Percentiles rank a stretch among this genome's conserved stretches.
Conservation (phyloP, 1,139 yeast species). For the Suhomyces bribrorum region DNA sequence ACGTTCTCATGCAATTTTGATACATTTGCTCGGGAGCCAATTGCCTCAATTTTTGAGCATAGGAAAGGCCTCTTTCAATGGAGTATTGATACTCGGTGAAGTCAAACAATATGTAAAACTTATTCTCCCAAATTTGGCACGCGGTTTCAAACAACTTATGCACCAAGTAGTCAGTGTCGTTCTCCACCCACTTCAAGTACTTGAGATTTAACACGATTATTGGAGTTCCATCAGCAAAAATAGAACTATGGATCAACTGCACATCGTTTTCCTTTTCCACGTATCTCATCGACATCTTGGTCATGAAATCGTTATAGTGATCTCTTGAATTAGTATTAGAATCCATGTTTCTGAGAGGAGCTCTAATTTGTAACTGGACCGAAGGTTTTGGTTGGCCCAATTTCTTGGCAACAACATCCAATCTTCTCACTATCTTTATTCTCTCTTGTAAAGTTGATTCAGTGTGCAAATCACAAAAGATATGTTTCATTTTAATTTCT, state of each 20-base stretch:
- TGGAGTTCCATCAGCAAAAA: slow-evolving; percentile 74
- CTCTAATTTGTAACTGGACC: slow-evolving; percentile 56
- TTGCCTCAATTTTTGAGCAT: slow-evolving; percentile 36
- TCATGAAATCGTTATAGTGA: slow-evolving; percentile 72
- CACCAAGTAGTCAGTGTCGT: slow-evolving; percentile 57
- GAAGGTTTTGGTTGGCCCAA: slow-evolving; percentile 45
- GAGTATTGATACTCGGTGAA: slow-evolving; percentile 59
- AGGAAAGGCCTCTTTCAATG: slow-evolving; percentile 30
- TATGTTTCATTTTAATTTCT: slow-evolving; percentile 47
- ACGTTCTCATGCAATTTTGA: slow-evolving; percentile 55
- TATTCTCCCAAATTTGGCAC: slow-evolving; percentile 72
- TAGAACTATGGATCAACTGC: slow-evolving; percentile 60
- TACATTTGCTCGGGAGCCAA: slow-evolving; percentile 52
- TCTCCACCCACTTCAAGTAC: slow-evolving; percentile 40
- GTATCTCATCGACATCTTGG: slow-evolving; percentile 60
- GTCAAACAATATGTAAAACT: slow-evolving; percentile 65
- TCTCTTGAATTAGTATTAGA: slow-evolving; percentile 46
- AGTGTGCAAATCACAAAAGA: slow-evolving; percentile 26
- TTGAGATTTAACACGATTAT: slow-evolving; percentile 57
- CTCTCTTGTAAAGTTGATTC: slow-evolving; percentile 28
- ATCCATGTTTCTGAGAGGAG: slow-evolving; percentile 45
- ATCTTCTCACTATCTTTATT: slow-evolving; percentile 25
- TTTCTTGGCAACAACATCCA: slow-evolving; percentile 33
- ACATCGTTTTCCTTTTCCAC: slow-evolving; percentile 45
- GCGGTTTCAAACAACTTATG: slow-evolving; percentile 68